These are phyloP conservation scores for Psilocybe sp. DNA, from an alignment of 768 basidiomycete genomes.

Conservation along the genomic window DNA sequence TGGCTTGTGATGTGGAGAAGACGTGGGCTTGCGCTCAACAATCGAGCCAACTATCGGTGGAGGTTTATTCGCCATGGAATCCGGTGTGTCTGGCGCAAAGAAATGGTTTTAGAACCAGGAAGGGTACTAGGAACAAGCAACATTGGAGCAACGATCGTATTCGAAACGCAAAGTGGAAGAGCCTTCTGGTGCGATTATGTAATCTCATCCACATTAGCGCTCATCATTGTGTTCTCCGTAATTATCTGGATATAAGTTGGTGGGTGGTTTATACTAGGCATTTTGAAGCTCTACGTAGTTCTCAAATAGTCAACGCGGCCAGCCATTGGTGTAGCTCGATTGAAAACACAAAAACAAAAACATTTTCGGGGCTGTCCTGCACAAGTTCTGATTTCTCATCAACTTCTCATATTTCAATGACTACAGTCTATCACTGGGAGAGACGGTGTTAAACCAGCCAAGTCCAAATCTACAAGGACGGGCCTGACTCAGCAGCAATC, in stretches of 20 bases:
- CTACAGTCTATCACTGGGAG: too few species aligned
- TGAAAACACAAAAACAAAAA: too few species aligned
- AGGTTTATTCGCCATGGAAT: slow-evolving; percentile 16
- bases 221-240: too few species aligned
- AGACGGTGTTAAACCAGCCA: too few species aligned
- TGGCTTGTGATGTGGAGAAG: slow-evolving; percentile 23
- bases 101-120: not conserved
- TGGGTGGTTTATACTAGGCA: too few species aligned
- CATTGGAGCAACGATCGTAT: not conserved
- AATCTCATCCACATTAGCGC: not conserved
- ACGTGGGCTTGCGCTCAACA: slow-evolving; percentile 40
- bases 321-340: too few species aligned
- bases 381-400: too few species aligned
- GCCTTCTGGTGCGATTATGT: slow-evolving; percentile 22
- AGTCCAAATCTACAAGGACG: slow-evolving; percentile 2
- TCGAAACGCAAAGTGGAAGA: slow-evolving; percentile 2
- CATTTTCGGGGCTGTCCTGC: too few species aligned
- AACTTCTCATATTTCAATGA: too few species aligned
- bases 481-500: slow-evolving; percentile 8
- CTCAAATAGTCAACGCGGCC: too few species aligned
- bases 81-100: not conserved
- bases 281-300: too few species aligned
- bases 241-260: too few species aligned
- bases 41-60: slow-evolving; percentile 40
- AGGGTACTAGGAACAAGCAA: slow-evolving; percentile 1